Base-by-base conservation (phyloP, 148 eudicot genomes). In the Camellia sinensis region DNA sequence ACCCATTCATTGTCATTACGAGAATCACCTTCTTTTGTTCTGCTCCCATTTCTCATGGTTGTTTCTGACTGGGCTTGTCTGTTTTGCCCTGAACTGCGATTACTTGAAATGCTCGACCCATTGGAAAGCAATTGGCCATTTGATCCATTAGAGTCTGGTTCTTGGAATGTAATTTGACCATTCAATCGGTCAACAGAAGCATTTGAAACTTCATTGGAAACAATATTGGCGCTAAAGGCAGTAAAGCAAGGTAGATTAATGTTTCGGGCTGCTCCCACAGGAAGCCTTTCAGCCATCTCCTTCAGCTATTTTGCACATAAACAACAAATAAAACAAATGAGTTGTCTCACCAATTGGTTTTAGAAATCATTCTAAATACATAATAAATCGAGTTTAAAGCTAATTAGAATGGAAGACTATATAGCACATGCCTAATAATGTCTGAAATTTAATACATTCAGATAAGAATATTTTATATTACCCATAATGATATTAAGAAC, bases 211-310 rank as follows among this genome's bases (percentile, higher is more conserved):
- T 93, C 97, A 79, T 63, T 83, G 14, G 87, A 66, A 75, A 87
- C 29, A 29, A 86, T 85, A 80, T 74, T 85, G 67, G 89, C 78
- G 22, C 83, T 80, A 69, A 88, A 77, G 57, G 97, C 83, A 63
- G 89, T 80, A 61, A 86, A 81, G 67, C 92, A 64, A 79, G 94
- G 89, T 61, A 92, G 88, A 82, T 88, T 92, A 78, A 78, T 84
- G 87, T 84, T 89, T 87, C 90, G 90, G 60, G 91, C 86, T 62
- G 95, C 89, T 84, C 99, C 99, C 84, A 93, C 97, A 66, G 99
- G 99, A 75, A 95, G 89, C 84, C 94, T 88, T 80, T 93, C 99
- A 22, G 99, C 99, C 99, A 95, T 92, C 80, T 95, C 99, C 86
- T 95, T 95, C 84, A 95, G 87, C 92, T 89, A 56, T 79, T 67